phyloP scores from a whole-genome alignment of 2,329 filamentous ascomycete species.

The Aspergillus aculeatus region DNA sequence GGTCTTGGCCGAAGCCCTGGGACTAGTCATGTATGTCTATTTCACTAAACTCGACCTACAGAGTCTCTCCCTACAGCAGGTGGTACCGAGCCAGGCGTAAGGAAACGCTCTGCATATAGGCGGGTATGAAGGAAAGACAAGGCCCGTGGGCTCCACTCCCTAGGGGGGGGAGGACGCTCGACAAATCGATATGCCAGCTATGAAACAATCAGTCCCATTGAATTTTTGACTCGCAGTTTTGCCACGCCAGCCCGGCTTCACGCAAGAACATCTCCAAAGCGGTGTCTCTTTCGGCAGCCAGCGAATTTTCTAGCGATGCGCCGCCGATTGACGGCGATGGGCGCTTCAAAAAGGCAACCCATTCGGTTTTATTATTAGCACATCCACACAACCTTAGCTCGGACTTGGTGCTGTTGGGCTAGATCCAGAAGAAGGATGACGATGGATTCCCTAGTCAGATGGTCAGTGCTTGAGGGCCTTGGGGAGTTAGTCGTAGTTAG shows the following conservation, averaged over 20 bases:
- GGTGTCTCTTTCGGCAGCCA: conserved; percentile 1
- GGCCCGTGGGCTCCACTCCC: conserved; percentile 18
- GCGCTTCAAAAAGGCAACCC: conserved; percentile 9
- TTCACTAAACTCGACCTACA: not conserved
- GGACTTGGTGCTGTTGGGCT: not conserved
- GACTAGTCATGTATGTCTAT: not conserved
- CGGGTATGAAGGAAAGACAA: conserved; percentile 8
- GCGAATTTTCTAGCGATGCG: conserved; percentile 3
- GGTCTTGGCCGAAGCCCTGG: not conserved
- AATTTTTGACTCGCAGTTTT: conserved; percentile 21
- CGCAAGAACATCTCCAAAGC: conserved; percentile 15
- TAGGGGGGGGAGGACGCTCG: not conserved
- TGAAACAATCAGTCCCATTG: conserved; percentile 12
- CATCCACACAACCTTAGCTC: not conserved
- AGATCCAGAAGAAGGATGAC: not conserved
- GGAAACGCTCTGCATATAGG: conserved; percentile 19
- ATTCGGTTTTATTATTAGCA: conserved; percentile 2
- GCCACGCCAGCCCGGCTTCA: conserved; percentile 19
- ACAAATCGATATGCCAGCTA: conserved; percentile 14
- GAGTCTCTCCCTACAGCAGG: conserved; percentile 5
- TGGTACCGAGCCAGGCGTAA: conserved; percentile 8
- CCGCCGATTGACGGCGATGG: conserved; percentile 4
- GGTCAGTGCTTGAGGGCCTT: conserved; percentile 4
- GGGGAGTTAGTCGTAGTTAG: not conserved
- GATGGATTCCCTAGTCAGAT: not conserved